Evolutionary conservation across 2,329 filamentous ascomycete species (phyloP), one percentile per base, ranked within the genome.

Genomic region (Exophiala phaeomuriformis): DNA sequence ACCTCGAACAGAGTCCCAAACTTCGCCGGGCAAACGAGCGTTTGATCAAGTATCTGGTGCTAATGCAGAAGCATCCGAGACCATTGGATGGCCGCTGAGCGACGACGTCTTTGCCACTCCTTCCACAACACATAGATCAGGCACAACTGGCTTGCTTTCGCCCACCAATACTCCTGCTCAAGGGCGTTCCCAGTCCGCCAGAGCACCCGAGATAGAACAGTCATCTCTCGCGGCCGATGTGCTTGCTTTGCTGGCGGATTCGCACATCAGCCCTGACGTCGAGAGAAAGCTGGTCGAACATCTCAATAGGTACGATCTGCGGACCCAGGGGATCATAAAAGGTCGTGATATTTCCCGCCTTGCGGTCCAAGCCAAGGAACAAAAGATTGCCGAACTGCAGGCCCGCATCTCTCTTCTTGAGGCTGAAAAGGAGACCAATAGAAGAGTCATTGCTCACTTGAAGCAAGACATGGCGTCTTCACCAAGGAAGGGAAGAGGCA

Each of bases 341-440:
- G 84, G 85, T 0, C 74, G 86, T 2, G 85, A 91, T 55, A 78
- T 84, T 4, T 77, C 79, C 2, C 72, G 86, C n/a, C 67, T 78
- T 5, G 78, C 77, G 3, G 64, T 88, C 33, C 82, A 80, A 64
- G 74, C 76, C 3, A 83, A 83, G 59, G 84, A 91, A 72, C 69
- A 80, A 65, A 71, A 82, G 71, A 73, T 85, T 66, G 69, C 76
- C 67, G 74, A 86, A 68, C 70, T 95, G 70, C 77, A 83, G 72
- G 72, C 86, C 65, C 72, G 84, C 61, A 73, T 94, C 75, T 69
- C 67, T 3, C 71, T 69, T 8, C 65, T 85, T 35, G 77, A 83
- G 64, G 74, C 75, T 9, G 77, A 83, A 64, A 67, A 72, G 40
- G 77, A 81, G 63, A 73, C 78, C 52, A 75, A 78, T 64, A 75